These are phyloP conservation scores for Salix dunnii DNA, from an alignment of 345 rosid genomes.

Conservation along the genomic window DNA sequence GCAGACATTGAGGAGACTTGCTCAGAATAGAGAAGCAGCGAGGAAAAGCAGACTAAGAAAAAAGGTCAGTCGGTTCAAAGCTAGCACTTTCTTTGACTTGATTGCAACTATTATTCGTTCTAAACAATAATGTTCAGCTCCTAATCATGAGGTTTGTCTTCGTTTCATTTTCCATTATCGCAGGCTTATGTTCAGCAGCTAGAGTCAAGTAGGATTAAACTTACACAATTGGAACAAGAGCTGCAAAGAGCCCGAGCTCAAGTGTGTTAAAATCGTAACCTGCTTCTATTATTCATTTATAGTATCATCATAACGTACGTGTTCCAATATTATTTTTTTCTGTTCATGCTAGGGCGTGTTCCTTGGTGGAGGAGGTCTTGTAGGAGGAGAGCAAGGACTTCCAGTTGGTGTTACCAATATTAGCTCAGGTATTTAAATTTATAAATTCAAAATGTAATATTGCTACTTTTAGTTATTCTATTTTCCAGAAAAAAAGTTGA, in stretches of 20 bases:
- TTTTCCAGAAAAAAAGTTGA: not conserved
- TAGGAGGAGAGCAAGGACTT: conserved; percentile 69
- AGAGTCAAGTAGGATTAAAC: conserved; percentile 89
- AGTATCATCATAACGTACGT: not conserved
- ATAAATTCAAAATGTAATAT: not conserved
- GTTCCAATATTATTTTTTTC: not conserved
- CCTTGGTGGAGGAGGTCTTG: conserved; percentile 54
- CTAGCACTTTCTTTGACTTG: not conserved
- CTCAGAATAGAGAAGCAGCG: conserved; percentile 99
- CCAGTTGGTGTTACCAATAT: conserved; percentile 49
- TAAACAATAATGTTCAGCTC: not conserved
- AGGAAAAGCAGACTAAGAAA: conserved; percentile 94
- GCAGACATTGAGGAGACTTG: conserved; percentile 89
- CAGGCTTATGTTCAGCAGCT: conserved; percentile 98
- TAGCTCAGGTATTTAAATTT: conserved; percentile 50
- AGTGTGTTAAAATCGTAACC: conserved; percentile 33
- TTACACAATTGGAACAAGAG: conserved; percentile 90
- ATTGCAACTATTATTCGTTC: not conserved
- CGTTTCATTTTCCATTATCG: conserved; percentile 1
- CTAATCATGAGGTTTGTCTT: not conserved
- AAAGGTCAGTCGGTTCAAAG: conserved; percentile 43
- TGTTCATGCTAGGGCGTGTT: conserved; percentile 57
- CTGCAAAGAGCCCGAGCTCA: conserved; percentile 85
- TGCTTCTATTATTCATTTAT: not conserved
- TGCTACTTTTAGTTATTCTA: not conserved